A percentile compares a stretch with the other conserved stretches of the same genome.
These are phyloP conservation scores for Ogataea pignaliae DNA, from an alignment of 805 yeast species.

Conservation along the genomic window DNA sequence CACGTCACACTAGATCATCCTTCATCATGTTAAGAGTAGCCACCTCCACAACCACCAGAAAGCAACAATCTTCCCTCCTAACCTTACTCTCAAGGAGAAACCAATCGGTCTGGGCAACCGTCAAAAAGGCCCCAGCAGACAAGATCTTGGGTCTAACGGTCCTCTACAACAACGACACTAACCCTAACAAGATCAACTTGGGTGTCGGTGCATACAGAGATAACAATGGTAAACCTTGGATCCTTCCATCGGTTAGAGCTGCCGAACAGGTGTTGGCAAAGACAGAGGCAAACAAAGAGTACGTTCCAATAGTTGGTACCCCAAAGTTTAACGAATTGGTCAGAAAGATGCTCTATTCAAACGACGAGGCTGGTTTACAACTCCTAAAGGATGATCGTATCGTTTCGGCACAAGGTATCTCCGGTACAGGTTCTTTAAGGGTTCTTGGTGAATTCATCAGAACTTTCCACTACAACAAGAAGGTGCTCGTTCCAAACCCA, in stretches of 20 bases:
- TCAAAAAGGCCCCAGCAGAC: conserved; percentile 68
- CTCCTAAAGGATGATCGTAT: conserved; percentile 60
- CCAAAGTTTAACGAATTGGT: conserved; percentile 63
- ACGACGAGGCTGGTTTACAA: conserved; percentile 51
- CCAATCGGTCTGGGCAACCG: conserved; percentile 27
- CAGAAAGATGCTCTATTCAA: conserved; percentile 65
- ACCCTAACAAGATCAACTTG: conserved; percentile 51
- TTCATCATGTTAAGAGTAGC: conserved; percentile 17
- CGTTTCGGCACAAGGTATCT: conserved; percentile 81
- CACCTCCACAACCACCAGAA: conserved; percentile 1
- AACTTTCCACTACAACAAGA: conserved; percentile 50
- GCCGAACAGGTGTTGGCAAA: conserved; percentile 52
- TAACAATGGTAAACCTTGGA: conserved; percentile 81
- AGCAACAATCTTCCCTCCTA: conserved; percentile 4
- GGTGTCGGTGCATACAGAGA: conserved; percentile 96
- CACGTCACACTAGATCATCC: too few species aligned
- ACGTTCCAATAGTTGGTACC: conserved; percentile 81
- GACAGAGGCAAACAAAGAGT: conserved; percentile 68
- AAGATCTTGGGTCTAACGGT: conserved; percentile 79
- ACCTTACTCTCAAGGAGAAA: conserved; percentile 16
- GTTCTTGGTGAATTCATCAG: conserved; percentile 75
- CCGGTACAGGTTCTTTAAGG: conserved; percentile 94
- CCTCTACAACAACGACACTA: conserved; percentile 62
- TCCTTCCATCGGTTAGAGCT: conserved; percentile 67
- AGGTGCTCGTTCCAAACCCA: conserved; percentile 75